A percentile compares a stretch with the other conserved stretches of the same genome.
phyloP scores from a whole-genome alignment of 768 basidiomycete species.

The Suillus alpinus region DNA sequence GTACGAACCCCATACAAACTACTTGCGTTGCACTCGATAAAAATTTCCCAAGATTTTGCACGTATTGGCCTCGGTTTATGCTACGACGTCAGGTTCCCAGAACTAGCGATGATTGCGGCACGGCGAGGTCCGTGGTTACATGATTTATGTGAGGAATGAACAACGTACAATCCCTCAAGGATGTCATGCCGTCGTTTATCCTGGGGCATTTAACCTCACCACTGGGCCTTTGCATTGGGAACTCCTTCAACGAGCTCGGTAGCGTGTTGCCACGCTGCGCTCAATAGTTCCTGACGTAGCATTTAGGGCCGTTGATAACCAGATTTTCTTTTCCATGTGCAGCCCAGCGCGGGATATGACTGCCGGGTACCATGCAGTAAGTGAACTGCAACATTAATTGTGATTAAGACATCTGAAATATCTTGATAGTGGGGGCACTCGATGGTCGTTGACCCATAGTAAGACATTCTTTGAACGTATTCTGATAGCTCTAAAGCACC shows the following conservation, averaged over 20 bases:
- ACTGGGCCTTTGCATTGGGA: constrained; percentile 98
- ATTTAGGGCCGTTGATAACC: constrained; percentile 91
- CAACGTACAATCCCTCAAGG: constrained; percentile 41
- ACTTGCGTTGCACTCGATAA: not conserved
- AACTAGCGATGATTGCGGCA: constrained; percentile 88
- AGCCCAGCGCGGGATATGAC: constrained; percentile 86
- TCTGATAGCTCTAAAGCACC: constrained; percentile 4
- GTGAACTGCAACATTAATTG: constrained; percentile 21
- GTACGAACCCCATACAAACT: constrained; percentile 35
- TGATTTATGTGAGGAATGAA: not conserved
- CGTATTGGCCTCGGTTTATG: constrained; percentile 95
- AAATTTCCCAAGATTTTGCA: constrained; percentile 74
- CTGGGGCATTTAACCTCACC: constrained; percentile 92
- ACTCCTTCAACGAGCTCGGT: constrained; percentile 82
- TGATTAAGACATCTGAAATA: not conserved
- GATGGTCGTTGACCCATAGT: constrained; percentile 89
- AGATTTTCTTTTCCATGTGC: constrained; percentile 95
- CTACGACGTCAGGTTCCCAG: constrained; percentile 94
- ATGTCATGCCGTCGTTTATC: constrained; percentile 86
- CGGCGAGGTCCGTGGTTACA: constrained; percentile 57
- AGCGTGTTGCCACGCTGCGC: constrained; percentile 2
- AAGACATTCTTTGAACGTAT: constrained; percentile 26
- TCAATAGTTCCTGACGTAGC: not conserved
- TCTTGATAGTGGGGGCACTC: constrained; percentile 79
- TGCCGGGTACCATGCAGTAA: constrained; percentile 85